Conservation (phyloP, 805 yeast genomes). For the Barnettozyma populi region DNA sequence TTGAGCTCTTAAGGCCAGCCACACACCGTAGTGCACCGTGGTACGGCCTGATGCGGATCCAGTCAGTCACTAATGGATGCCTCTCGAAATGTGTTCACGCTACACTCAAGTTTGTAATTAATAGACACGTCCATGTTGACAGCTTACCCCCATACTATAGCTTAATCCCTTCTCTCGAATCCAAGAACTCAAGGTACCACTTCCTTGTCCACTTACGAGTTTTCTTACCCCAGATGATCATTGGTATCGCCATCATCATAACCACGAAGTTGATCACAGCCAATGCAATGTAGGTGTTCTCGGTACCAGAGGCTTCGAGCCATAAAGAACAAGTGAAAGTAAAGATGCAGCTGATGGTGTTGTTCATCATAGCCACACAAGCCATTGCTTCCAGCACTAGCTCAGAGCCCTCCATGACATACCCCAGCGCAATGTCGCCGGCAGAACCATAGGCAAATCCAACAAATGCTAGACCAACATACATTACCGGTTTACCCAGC, state of each 20-base stretch:
- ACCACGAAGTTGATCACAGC: slow-evolving; percentile 57
- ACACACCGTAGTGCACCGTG: no score
- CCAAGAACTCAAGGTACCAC: slow-evolving; percentile 48
- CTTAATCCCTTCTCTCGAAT: slow-evolving; percentile 40
- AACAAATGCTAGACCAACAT: slow-evolving; percentile 57
- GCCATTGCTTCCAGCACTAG: slow-evolving; percentile 69
- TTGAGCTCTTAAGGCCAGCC: no score
- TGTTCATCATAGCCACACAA: slow-evolving; percentile 60
- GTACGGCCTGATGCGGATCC: no score
- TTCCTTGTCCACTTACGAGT: slow-evolving; percentile 55
- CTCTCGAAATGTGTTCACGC: no score
- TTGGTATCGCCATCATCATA: slow-evolving; percentile 52
- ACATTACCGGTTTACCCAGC: slow-evolving; percentile 50
- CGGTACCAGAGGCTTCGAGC: slow-evolving; percentile 51
- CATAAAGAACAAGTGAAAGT: slow-evolving; percentile 61
- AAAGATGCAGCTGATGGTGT: slow-evolving; percentile 58
- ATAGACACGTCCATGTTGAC: no score
- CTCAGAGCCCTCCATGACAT: slow-evolving; percentile 66
- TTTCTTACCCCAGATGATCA: slow-evolving; percentile 53
- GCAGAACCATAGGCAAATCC: slow-evolving; percentile 69
- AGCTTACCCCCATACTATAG: no score
- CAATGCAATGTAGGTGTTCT: slow-evolving; percentile 53
- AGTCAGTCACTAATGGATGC: no score
- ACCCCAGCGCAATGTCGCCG: slow-evolving; percentile 66
- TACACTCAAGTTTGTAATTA: no score